These are phyloP conservation scores for Beauveria scarabaeidicola DNA, from an alignment of 2,329 filamentous ascomycete genomes.

Conservation along the genomic window DNA sequence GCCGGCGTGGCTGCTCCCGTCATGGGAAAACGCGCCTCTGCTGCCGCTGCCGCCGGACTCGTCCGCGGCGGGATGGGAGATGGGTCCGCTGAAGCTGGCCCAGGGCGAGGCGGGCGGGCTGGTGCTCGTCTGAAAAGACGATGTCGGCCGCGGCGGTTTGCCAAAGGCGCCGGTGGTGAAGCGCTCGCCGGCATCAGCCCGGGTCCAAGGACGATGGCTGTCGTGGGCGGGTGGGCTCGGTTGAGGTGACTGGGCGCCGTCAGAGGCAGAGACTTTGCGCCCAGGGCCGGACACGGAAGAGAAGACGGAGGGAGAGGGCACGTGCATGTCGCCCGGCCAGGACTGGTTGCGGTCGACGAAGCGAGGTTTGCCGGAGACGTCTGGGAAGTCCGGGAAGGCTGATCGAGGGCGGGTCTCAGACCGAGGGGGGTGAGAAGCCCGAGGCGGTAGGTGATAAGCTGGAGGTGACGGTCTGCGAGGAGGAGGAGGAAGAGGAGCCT, in stretches of 20 bases:
- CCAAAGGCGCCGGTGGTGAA: constrained; percentile 6
- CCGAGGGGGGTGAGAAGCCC: neutral
- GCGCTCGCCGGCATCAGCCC: neutral
- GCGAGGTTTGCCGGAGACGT: neutral
- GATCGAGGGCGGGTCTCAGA: neutral
- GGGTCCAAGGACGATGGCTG: neutral
- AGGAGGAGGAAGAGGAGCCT: neutral
- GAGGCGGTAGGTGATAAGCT: neutral
- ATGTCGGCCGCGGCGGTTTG: neutral
- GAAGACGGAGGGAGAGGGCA: neutral
- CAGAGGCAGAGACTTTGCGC: neutral
- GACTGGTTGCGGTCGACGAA: constrained; percentile 7
- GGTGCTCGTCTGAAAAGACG: neutral
- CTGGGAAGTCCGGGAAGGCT: neutral
- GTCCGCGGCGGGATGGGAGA: neutral
- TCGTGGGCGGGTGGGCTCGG: neutral
- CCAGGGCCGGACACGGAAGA: neutral
- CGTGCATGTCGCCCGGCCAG: neutral
- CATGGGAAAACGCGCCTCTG: neutral
- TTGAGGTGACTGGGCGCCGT: neutral
- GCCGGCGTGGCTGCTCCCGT: neutral
- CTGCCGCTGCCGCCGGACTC: neutral
- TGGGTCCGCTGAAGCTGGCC: constrained; percentile 2
- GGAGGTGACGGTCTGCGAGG: neutral
- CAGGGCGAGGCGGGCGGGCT: neutral